Evolutionary conservation across 805 yeast genomes (phyloP), one percentile per base, ranked within the genome.

Genomic region (Priceomyces medius): DNA sequence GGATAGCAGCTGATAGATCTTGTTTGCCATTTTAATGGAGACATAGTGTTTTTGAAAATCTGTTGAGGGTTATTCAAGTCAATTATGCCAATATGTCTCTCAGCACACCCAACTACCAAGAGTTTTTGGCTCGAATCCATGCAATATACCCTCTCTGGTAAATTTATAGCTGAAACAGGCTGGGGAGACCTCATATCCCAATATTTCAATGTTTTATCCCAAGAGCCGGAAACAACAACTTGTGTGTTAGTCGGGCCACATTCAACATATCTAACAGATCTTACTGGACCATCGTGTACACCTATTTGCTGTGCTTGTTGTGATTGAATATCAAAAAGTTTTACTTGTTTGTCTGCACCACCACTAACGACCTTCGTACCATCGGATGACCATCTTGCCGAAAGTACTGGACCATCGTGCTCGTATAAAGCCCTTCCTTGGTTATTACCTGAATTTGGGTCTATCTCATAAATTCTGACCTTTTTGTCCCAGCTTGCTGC

Each of bases 401-500:
- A 66, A 39, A 93, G 67, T 3, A 87, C 96, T 0, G 98, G 97
- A 0, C 79, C 97, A 27, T 83, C 87, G 59, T 91, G 97, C 57
- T 87, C 95, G 62, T 76, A 90, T 55, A 90, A 61, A 0, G 97
- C 97, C 37, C 96, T 69, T 7, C 96, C 97, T 54, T 86, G 93
- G 20, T 88, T 81, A 42, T 79, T 77, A 3, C 97, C 97, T 29
- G 77, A 75, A 40, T 75, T 71, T 32, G 82, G 74, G 58, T 73
- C 77, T 13, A 90, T 80, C 62, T 93, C 98, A 72, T 93, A 93
- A 41, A 93, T 83, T 46, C 98, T 77, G 31, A 88, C 97, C 59
- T 88, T 89, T 54, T 85, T 86, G 65, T 93, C 99, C 99, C 99
- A 93, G 13, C 95, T 83, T 13, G 95, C 77, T 3, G 81, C 93